These are phyloP conservation scores for Bacidia gigantensis DNA, from an alignment of 495 filamentous ascomycete genomes.

Conservation along the genomic window DNA sequence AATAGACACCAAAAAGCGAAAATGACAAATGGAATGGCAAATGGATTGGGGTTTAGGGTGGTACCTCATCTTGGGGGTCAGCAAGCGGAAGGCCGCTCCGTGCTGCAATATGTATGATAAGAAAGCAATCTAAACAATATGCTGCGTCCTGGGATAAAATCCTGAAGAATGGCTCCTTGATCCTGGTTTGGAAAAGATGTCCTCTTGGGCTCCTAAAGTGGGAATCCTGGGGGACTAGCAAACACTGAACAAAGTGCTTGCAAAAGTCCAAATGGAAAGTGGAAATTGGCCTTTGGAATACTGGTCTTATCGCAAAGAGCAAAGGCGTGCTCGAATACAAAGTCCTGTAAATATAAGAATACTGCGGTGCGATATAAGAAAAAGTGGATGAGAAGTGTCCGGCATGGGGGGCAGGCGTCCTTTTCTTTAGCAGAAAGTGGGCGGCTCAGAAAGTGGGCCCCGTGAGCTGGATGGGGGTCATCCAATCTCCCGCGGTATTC, in stretches of 20 bases:
- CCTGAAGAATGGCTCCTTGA: neutral
- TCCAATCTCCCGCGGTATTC: neutral
- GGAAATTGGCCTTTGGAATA: no score
- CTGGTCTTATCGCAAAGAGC: neutral
- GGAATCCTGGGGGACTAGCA: neutral
- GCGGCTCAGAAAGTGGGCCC: slow-evolving; percentile 3
- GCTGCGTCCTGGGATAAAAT: neutral
- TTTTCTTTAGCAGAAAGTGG: neutral
- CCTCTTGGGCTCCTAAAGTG: neutral
- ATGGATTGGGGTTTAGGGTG: slow-evolving; percentile 5
- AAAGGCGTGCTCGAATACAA: neutral
- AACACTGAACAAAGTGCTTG: neutral
- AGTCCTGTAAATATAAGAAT: neutral
- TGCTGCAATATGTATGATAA: neutral
- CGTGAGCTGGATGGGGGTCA: neutral
- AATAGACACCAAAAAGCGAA: neutral
- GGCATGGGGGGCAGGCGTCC: neutral
- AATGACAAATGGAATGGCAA: neutral
- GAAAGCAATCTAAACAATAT: neutral
- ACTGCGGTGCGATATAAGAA: neutral
- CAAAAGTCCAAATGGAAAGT: neutral
- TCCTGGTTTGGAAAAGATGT: neutral
- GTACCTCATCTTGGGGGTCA: slow-evolving; percentile 9
- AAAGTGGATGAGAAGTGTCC: neutral
- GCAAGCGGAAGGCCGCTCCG: slow-evolving; percentile 3